Conservation (phyloP, 2,329 filamentous ascomycete genomes). For the Cordyceps farinosa region DNA sequence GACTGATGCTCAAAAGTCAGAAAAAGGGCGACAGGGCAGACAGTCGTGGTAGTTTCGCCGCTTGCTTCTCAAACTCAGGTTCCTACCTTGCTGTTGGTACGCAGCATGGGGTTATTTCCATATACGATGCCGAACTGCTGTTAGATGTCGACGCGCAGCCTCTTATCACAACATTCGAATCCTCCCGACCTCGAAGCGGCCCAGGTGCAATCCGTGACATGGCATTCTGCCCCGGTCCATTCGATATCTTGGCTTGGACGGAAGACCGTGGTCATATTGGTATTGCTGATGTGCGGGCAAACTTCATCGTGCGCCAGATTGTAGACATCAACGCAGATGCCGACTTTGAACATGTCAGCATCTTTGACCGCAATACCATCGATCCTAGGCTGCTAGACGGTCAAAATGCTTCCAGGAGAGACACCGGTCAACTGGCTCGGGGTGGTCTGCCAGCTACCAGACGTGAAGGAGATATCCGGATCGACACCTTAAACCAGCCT, state of each 20-base stretch:
- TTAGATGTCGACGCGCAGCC: conserved; percentile 48
- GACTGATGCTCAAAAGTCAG: conserved; percentile 57
- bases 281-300: conserved; percentile 67
- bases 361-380: conserved; percentile 54
- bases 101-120: conserved; percentile 74
- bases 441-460: neutral
- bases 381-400: conserved; percentile 51
- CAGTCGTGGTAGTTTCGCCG: conserved; percentile 69
- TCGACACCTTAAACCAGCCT: conserved; percentile 48
- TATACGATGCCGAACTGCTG: conserved; percentile 60
- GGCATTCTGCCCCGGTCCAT: conserved; percentile 85
- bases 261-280: conserved; percentile 79
- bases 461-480: conserved; percentile 28
- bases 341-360: conserved; percentile 52
- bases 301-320: conserved; percentile 65
- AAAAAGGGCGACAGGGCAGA: conserved; percentile 50
- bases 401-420: conserved; percentile 39
- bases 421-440: conserved; percentile 18
- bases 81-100: conserved; percentile 71
- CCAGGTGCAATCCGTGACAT: conserved; percentile 84
- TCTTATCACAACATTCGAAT: conserved; percentile 71
- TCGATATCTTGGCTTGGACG: conserved; percentile 89
- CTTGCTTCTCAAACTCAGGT: conserved; percentile 70
- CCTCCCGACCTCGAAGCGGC: conserved; percentile 67
- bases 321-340: conserved; percentile 60